A percentile compares a stretch with the other conserved stretches of the same genome.
Evolutionary conservation across 805 yeast species (phyloP).

Genomic region (Brettanomyces anomalus): DNA sequence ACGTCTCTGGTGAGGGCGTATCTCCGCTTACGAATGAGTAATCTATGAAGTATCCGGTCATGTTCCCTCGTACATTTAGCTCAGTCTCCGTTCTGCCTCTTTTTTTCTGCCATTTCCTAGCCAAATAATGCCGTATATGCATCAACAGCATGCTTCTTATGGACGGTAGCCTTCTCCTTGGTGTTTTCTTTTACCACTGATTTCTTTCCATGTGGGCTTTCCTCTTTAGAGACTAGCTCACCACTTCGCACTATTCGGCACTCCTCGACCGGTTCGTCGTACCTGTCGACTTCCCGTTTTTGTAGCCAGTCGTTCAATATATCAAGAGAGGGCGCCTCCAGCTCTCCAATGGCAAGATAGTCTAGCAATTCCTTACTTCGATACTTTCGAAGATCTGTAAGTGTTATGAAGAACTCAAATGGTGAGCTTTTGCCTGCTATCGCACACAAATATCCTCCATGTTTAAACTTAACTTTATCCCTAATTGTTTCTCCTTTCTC

Average conservation of each 20-base stretch:
- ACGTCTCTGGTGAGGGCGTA: constrained; percentile 28
- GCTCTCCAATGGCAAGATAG: constrained; percentile 18
- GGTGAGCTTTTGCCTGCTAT: constrained; percentile 4
- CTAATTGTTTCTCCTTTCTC: constrained; percentile 1
- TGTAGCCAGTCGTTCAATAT: constrained; percentile 2
- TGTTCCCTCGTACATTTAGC: constrained; percentile 33
- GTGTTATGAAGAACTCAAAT: constrained; percentile 18
- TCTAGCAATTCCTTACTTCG: constrained; percentile 4
- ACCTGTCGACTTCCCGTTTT: constrained; percentile 12
- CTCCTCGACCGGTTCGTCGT: constrained; percentile 8
- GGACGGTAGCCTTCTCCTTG: too few relatives aligned
- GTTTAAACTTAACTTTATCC: constrained; percentile 1
- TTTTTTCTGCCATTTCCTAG: too few relatives aligned
- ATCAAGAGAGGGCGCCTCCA: constrained; percentile 10
- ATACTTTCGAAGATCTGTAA: constrained; percentile 10
- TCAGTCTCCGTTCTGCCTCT: too few relatives aligned
- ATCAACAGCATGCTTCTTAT: too few relatives aligned
- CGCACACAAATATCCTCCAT: constrained; percentile 13
- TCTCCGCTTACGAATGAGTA: constrained; percentile 39
- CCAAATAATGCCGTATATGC: too few relatives aligned
- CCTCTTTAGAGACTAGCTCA: constrained; percentile 6
- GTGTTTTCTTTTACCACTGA: constrained; percentile 1
- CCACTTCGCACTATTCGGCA: constrained; percentile 18
- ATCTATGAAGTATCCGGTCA: constrained; percentile 40
- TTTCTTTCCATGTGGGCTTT: background rate